Evolutionary conservation across 2,329 filamentous ascomycete genomes (phyloP).

Genomic region (Trichoderma pleuroti): DNA sequence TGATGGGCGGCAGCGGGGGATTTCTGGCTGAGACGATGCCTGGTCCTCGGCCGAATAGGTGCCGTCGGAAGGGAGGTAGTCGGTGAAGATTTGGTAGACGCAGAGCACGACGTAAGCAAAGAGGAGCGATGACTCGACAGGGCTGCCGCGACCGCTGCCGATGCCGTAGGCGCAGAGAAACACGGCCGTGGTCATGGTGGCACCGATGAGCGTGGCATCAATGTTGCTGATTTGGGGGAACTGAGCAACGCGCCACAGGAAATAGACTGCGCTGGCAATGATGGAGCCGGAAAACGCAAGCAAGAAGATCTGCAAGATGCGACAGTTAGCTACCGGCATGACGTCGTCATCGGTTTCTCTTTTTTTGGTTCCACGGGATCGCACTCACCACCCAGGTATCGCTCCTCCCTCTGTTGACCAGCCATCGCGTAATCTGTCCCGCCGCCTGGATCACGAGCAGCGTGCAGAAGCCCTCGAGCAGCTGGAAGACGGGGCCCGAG

Average conservation of each 20-base stretch:
- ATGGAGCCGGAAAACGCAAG: constrained; percentile 85
- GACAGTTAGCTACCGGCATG: not conserved
- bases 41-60: constrained; percentile 51
- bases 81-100: constrained; percentile 98
- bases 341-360: not conserved
- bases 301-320: constrained; percentile 66
- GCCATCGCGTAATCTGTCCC: constrained; percentile 89
- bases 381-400: constrained; percentile 90
- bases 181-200: constrained; percentile 85
- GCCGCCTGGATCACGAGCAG: constrained; percentile 91
- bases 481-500: constrained; percentile 90
- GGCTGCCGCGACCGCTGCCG: constrained; percentile 87
- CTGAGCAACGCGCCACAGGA: constrained; percentile 89
- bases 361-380: not conserved
- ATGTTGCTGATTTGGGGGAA: constrained; percentile 92
- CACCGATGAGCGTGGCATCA: constrained; percentile 88
- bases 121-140: constrained; percentile 88
- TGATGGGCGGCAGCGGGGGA: constrained; percentile 92
- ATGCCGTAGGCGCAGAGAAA: constrained; percentile 94
- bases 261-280: constrained; percentile 91
- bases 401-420: constrained; percentile 88
- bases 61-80: constrained; percentile 81
- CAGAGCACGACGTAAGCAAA: constrained; percentile 98
- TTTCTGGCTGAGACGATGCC: constrained; percentile 67
- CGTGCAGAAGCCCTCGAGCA: constrained; percentile 95